Base-by-base conservation (phyloP, 805 yeast species). In the Saccharomycopsis sp. region DNA sequence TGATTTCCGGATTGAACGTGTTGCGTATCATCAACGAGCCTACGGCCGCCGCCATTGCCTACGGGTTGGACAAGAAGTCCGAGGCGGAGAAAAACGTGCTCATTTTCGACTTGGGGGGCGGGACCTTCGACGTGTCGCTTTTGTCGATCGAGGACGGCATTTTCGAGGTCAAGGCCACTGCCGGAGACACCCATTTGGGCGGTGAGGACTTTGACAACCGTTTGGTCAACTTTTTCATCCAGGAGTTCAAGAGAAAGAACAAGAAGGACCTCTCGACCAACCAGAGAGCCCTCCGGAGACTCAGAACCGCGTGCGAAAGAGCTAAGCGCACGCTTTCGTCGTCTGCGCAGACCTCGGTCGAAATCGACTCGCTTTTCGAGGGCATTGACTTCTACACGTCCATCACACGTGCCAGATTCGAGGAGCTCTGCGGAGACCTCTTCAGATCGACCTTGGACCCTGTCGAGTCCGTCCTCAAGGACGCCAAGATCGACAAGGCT, bases 11-110 rank as follows among this genome's bases (percentile, higher is more conserved):
- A 70, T 81, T 91, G 73, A 91, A 91, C 75, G 97, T 91, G 62
- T 81, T 89, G 74, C 85, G 97, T 79, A 91, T 91, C 73, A 91
- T 91, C 70, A 91, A 91, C 78, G 97, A 91, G 80, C 97, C 97
- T 68, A 90, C 96, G 64, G 96, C 96, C 61, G 98, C 98, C 69
- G 98, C 98, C 65, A 89, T 91, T 77, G 98, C 98, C 70, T 92
- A 92, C 82, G 98, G 98, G 81, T 83, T 92, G 68, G 79, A 76
- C 63, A 76, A 76, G 73, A 75, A 75, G 63, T 54, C 41, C 41
- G 79, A 72, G 63, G 81, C 79, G 60, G 91, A 86, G 75, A 80
- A 81, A 70, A 84, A 86, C 72, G 86, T 86, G 54, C 77, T 86
- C 67, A 85, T 86, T 70, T 86, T 85, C 75, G 91, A 86, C 75